Evolutionary conservation across 1,284 basidiomycete species (phyloP), one percentile per base, ranked within the genome.

Genomic region (Fomitopsis pinicola): DNA sequence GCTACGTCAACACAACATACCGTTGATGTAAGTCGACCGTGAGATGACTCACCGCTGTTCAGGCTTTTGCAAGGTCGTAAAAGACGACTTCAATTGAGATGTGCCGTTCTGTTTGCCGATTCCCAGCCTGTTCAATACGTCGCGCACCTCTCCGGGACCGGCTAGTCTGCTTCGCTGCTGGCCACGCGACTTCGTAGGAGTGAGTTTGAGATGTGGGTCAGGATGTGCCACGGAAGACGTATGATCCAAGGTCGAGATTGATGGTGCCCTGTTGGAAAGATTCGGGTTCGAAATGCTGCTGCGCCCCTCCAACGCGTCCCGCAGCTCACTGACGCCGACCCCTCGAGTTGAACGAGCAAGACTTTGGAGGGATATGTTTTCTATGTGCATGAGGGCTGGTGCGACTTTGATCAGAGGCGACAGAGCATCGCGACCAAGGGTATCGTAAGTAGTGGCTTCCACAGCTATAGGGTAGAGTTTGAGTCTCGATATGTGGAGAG

Each of bases 341-440:
- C 87, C 87, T 64, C 87, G 82, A 8, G 85, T 82, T 5, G 89
- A 89, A 55, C 89, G 84, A 40, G 87, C 82, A 59, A 95, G 77
- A 66, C 90, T 93, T 69, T 91, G 89, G 57, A 93, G 78, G 4
- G 92, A 95, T 28, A 91, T 78, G 72, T 95, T 95, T 64, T 94
- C 91, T 62, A 92, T 91, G 63, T 91, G 89, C 92, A 94, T 95
- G 61, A 95, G 77, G 15, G 88, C 86, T 45, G 89, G 91, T 2
- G 91, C 89, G 40, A 94, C 84, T 71, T 88, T 91, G 62, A 92
- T 81, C 56, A 93, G 80, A 4, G 89, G 85, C 1, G 88, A 85
- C 52, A 86, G 76, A 30, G 85, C 86, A 64, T 92, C 88, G 42
- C 83, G 83, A 17, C 86, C 78, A 45, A 84, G 77, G 3, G 80